Percentiles rank a stretch among this genome's conserved stretches.
phyloP scores from a whole-genome alignment of 257 asterid genomes.

The Eustoma russellianum region DNA sequence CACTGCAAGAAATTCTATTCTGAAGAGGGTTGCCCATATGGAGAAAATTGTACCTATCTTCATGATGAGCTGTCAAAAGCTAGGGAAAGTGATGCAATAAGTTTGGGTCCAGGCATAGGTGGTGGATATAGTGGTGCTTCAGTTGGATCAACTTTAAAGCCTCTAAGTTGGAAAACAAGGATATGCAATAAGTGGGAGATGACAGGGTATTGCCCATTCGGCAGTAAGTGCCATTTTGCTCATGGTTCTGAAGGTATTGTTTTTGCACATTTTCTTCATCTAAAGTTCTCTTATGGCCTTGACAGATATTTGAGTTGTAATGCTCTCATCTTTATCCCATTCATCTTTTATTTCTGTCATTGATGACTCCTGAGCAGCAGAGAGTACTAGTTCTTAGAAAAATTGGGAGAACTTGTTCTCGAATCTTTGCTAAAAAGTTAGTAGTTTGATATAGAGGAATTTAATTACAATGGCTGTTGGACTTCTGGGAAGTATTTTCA shows the following conservation, averaged over 20 bases:
- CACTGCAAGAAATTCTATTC: conserved; percentile 74
- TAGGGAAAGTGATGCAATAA: conserved; percentile 68
- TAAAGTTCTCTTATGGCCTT: background rate
- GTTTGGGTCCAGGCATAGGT: conserved; percentile 51
- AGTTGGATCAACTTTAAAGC: conserved; percentile 35
- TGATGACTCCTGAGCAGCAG: no score
- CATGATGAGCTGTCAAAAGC: conserved; percentile 72
- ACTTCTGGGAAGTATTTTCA: no score
- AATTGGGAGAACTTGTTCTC: no score
- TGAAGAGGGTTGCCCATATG: conserved; percentile 83
- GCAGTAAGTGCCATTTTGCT: conserved; percentile 83
- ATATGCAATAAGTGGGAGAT: conserved; percentile 83
- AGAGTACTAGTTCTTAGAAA: no score
- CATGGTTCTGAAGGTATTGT: conserved; percentile 61
- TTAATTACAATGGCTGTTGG: no score
- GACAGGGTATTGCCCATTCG: conserved; percentile 76
- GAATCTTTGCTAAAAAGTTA: no score
- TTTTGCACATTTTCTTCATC: background rate
- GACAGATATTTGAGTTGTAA: background rate
- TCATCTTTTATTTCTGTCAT: no score
- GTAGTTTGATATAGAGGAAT: no score
- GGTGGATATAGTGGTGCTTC: conserved; percentile 37
- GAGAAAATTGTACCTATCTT: conserved; percentile 72
- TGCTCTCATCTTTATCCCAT: background rate
- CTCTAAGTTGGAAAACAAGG: conserved; percentile 84